phyloP scores from a whole-genome alignment of 345 rosid species.

The Geranium brycei region DNA sequence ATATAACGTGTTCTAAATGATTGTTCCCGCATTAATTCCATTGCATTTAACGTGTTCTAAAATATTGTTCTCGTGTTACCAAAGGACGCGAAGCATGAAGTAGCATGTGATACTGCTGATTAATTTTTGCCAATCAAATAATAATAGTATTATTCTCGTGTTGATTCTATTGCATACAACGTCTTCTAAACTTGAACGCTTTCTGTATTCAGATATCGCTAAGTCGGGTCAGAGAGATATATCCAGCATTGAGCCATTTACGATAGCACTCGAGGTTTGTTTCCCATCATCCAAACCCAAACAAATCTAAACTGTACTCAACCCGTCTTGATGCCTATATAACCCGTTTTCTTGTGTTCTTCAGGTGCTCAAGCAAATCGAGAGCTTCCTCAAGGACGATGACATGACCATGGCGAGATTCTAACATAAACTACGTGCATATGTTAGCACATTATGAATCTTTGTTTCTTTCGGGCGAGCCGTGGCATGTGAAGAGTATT shows the following conservation, averaged over 20 bases:
- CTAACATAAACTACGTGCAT: background rate
- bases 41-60: too few species aligned
- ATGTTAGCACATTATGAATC: background rate
- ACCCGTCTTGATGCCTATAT: too few species aligned
- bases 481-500: background rate
- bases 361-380: constrained; percentile 51
- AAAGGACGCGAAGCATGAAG: too few species aligned
- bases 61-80: too few species aligned
- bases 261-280: constrained; percentile 70
- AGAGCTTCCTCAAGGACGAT: constrained; percentile 23
- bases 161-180: too few species aligned
- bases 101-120: too few species aligned
- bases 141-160: too few species aligned
- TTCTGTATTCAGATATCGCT: constrained; percentile 45
- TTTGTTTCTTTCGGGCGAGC: constrained; percentile 2
- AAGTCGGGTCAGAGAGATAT: constrained; percentile 58
- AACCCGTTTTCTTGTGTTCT: background rate
- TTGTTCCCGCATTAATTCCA: too few species aligned
- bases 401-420: constrained; percentile 14
- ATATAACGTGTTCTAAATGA: too few species aligned
- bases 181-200: background rate
- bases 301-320: background rate
- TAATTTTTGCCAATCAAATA: too few species aligned
- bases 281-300: background rate
- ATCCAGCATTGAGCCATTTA: constrained; percentile 47